phyloP scores from a whole-genome alignment of 805 yeast species.

The Spathaspora boniae region DNA sequence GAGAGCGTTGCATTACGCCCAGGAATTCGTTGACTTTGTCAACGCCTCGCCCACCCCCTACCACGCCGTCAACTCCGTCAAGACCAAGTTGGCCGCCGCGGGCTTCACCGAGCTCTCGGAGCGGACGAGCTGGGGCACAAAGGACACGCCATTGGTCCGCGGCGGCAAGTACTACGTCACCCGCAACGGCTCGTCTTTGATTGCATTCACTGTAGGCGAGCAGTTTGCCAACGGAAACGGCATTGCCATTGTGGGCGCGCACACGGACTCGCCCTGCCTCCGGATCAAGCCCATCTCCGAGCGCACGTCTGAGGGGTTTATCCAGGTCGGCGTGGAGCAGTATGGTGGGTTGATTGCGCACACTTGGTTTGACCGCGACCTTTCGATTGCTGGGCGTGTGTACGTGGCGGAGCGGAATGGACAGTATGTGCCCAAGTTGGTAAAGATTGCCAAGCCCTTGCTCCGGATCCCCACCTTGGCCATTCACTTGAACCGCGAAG shows the following conservation, averaged over 20 bases:
- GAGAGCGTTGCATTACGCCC: slow-evolving; percentile 31
- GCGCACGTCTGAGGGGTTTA: slow-evolving; percentile 65
- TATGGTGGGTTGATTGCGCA: slow-evolving; percentile 98
- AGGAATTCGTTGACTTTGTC: slow-evolving; percentile 71
- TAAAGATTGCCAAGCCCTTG: slow-evolving; percentile 79
- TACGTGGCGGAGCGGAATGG: slow-evolving; percentile 57
- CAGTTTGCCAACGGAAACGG: slow-evolving; percentile 75
- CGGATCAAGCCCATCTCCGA: slow-evolving; percentile 86
- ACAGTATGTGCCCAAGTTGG: slow-evolving; percentile 57
- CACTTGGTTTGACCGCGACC: slow-evolving; percentile 95
- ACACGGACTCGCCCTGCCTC: slow-evolving; percentile 90
- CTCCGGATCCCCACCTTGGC: slow-evolving; percentile 93
- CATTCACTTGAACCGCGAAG: slow-evolving; percentile 80
- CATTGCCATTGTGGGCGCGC: slow-evolving; percentile 89
- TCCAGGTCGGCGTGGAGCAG: slow-evolving; percentile 88
- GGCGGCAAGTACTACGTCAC: slow-evolving; percentile 81
- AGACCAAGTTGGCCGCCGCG: slow-evolving; percentile 47
- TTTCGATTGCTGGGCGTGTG: slow-evolving; percentile 89
- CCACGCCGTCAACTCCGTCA: slow-evolving; percentile 77
- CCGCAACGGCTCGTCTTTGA: slow-evolving; percentile 82
- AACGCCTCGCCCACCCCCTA: slow-evolving; percentile 91
- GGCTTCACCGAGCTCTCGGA: slow-evolving; percentile 78
- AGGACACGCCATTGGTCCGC: slow-evolving; percentile 40
- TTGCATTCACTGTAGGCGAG: slow-evolving; percentile 82
- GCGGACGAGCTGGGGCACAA: slow-evolving; percentile 55